A percentile compares a stretch with the other conserved stretches of the same genome.
Evolutionary conservation across 129 eudicot genomes (phyloP).

Genomic region (Apium graveolens): DNA sequence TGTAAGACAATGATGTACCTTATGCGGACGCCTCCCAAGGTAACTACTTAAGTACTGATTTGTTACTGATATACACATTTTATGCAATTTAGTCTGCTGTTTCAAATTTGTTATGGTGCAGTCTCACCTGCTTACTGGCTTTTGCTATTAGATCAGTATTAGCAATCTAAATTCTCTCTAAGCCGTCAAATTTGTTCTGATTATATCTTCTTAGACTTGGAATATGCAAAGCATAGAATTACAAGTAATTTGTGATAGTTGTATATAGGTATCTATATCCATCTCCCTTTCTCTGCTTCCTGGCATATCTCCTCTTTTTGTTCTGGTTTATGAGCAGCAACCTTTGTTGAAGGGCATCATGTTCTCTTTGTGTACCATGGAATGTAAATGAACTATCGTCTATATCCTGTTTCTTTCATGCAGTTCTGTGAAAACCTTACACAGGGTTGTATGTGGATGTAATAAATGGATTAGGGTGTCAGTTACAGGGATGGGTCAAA

Average conservation of each 20-base stretch:
- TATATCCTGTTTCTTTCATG: not conserved
- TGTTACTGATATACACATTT: not conserved
- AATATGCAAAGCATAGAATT: not conserved
- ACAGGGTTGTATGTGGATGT: not conserved
- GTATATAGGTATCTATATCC: not conserved
- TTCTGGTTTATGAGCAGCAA: not conserved
- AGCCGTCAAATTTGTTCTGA: not conserved
- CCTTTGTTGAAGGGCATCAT: not conserved
- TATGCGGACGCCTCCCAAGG: conserved; percentile 95
- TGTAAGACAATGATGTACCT: conserved; percentile 97
- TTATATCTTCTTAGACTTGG: not conserved
- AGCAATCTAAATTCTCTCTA: not conserved
- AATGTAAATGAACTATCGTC: not conserved
- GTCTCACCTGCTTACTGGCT: not conserved
- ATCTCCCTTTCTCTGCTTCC: not conserved
- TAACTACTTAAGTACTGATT: conserved; percentile 11
- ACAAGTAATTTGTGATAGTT: not conserved
- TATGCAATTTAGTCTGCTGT: not conserved
- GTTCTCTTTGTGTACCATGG: not conserved
- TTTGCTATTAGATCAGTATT: not conserved
- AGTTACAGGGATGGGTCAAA: not conserved
- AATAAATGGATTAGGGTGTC: not conserved
- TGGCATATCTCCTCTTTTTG: not conserved
- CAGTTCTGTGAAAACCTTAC: not conserved
- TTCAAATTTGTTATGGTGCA: not conserved